phyloP scores from a whole-genome alignment of 1,284 basidiomycete species.

The Malassezia obtusa region DNA sequence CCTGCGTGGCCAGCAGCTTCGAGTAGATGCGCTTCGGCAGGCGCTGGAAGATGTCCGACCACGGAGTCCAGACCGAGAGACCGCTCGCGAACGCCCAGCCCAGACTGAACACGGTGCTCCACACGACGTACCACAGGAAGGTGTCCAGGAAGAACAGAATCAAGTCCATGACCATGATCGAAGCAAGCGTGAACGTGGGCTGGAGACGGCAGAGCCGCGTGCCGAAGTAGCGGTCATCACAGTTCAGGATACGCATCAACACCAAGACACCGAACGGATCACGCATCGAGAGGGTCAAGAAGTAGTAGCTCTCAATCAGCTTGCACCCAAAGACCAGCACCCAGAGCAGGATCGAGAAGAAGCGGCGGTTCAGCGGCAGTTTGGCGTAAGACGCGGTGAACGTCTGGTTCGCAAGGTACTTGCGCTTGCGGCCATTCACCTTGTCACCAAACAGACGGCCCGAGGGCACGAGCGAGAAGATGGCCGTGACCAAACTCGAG shows the following conservation, averaged over 20 bases:
- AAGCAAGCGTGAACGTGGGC: constrained; percentile 42
- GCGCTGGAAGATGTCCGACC: constrained; percentile 48
- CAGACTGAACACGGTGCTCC: constrained; percentile 48
- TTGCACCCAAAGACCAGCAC: constrained; percentile 47
- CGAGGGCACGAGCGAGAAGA: constrained; percentile 44
- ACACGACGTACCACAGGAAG: constrained; percentile 48
- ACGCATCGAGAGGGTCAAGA: constrained; percentile 47
- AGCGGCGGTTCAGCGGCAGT: constrained; percentile 32
- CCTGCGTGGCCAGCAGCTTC: constrained; percentile 46
- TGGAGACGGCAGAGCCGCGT: constrained; percentile 41
- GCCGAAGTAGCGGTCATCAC: constrained; percentile 47
- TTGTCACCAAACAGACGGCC: constrained; percentile 47
- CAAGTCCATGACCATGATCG: constrained; percentile 48
- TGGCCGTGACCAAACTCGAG: constrained; percentile 37
- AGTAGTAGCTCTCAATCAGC: constrained; percentile 48
- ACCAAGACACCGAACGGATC: constrained; percentile 47
- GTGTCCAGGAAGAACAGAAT: constrained; percentile 48
- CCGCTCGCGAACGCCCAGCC: constrained; percentile 48
- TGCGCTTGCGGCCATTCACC: constrained; percentile 45
- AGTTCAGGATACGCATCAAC: constrained; percentile 42
- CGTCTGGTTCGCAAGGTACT: constrained; percentile 48
- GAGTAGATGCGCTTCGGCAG: constrained; percentile 48
- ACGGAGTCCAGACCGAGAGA: constrained; percentile 48
- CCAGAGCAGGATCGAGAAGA: constrained; percentile 44
- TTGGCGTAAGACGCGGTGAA: constrained; percentile 46